Evolutionary conservation across 1,284 basidiomycete species (phyloP).

Genomic region (Ceratobasidium sp.): DNA sequence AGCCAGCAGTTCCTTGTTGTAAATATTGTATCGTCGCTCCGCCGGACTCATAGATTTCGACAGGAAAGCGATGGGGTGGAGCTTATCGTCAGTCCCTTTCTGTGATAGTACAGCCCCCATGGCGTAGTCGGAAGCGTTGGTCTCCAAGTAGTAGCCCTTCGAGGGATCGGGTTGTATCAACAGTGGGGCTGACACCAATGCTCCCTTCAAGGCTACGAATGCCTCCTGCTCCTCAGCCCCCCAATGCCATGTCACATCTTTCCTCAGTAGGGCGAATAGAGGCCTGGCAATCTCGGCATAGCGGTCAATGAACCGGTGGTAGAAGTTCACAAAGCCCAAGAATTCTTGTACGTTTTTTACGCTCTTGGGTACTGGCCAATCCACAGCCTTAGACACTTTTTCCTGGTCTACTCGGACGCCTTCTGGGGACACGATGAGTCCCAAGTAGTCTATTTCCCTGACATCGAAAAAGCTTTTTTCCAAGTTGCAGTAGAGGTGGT

Average conservation of each 20-base stretch:
- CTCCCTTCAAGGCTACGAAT: neutral
- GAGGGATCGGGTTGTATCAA: neutral
- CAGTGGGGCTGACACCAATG: neutral
- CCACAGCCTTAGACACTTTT: slow-evolving; percentile 49
- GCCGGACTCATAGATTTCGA: slow-evolving; percentile 48
- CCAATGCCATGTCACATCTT: neutral
- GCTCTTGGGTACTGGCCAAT: slow-evolving; percentile 49
- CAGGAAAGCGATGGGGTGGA: slow-evolving; percentile 50
- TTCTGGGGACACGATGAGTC: slow-evolving; percentile 45
- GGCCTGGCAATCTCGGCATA: neutral
- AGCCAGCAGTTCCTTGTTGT: slow-evolving; percentile 58
- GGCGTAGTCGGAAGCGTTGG: slow-evolving; percentile 48
- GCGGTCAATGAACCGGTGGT: slow-evolving; percentile 47
- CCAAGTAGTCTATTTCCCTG: slow-evolving; percentile 49
- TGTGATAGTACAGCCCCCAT: slow-evolving; percentile 46
- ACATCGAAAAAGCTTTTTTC: slow-evolving; percentile 49
- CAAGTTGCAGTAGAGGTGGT: slow-evolving; percentile 45
- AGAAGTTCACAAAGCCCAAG: slow-evolving; percentile 48
- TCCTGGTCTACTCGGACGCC: slow-evolving; percentile 48
- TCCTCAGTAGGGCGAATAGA: neutral
- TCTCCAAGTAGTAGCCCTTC: slow-evolving; percentile 39
- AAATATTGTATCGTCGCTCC: slow-evolving; percentile 52
- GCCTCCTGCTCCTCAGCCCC: neutral
- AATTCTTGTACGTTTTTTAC: slow-evolving; percentile 49
- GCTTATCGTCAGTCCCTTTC: neutral